Evolutionary conservation across 768 basidiomycete genomes (phyloP).

Genomic region (Pisolithus orientalis): DNA sequence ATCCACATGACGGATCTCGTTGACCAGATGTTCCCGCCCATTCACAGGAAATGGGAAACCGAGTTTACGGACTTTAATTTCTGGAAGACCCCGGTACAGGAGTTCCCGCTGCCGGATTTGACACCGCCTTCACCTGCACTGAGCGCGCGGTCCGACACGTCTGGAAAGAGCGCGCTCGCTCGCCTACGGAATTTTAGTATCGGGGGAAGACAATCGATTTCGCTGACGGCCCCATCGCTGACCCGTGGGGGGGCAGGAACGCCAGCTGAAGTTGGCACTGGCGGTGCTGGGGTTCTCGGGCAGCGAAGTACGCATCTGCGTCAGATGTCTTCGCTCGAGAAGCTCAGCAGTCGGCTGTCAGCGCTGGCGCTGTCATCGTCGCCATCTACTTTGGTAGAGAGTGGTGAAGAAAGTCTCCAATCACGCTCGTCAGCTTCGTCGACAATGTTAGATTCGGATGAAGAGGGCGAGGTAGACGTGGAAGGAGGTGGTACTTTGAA

Average conservation of each 20-base stretch:
- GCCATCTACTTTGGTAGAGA: slow-evolving; percentile 20
- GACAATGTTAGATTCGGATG: slow-evolving; percentile 46
- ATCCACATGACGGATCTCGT: slow-evolving; percentile 99
- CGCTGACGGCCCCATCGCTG: slow-evolving; percentile 22
- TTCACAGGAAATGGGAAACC: slow-evolving; percentile 79
- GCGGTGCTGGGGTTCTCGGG: slow-evolving; percentile 12
- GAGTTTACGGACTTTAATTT: slow-evolving; percentile 97
- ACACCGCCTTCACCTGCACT: slow-evolving; percentile 88
- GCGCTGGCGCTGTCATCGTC: slow-evolving; percentile 36
- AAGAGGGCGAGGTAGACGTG: slow-evolving; percentile 34
- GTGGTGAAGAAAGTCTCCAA: slow-evolving; percentile 46
- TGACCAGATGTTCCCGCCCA: slow-evolving; percentile 98
- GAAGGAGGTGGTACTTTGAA: slow-evolving; percentile 35
- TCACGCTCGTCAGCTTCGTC: slow-evolving; percentile 50
- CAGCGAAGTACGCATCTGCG: slow-evolving; percentile 43
- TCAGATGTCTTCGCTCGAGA: slow-evolving; percentile 75
- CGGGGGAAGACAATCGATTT: slow-evolving; percentile 40
- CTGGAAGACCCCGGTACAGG: slow-evolving; percentile 80
- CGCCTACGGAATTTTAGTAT: slow-evolving; percentile 75
- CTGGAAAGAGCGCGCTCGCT: slow-evolving; percentile 63
- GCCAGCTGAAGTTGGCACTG: background rate
- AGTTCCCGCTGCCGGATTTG: slow-evolving; percentile 73
- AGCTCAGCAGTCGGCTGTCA: slow-evolving; percentile 53
- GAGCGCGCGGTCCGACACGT: slow-evolving; percentile 88
- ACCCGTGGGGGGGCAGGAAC: slow-evolving; percentile 16